Evolutionary conservation across 495 filamentous ascomycete genomes (phyloP), one percentile per base, ranked within the genome.

Genomic region (Xylaria nigripes): DNA sequence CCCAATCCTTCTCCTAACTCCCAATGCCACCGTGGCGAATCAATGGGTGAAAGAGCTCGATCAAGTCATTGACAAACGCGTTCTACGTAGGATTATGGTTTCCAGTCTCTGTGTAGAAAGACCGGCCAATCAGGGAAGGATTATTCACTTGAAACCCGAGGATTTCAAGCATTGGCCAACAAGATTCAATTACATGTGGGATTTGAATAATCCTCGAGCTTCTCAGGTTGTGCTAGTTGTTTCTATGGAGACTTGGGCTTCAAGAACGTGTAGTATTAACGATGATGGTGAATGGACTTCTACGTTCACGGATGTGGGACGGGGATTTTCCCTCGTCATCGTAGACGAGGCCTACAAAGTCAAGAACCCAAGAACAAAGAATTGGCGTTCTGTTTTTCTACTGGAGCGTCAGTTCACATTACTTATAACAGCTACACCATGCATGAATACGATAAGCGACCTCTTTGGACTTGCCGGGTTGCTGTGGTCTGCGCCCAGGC

Each of bases 341-440:
- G 61, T 64, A 0, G 63, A 66, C 22, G 63, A 64, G 25, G 63
- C 63, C 4, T 57, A 64, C 32, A 64, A 66, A 48, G 48, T 61
- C 6, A 56, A 56, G n/a, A 50, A 66, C 16, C 21, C 42, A 0
- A 6, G 15, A 0, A 64, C 63, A 0, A 41, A 40, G 3, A 56
- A 55, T 15, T 63, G 56, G 58, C 54, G 58, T 23, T 66, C 63
- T 0, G 49, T 66, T 15, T 36, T 50, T 21, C 40, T 64, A 0
- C 42, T 66, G 15, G 15, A 64, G 7, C 61, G 61, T 7, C 32
- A 61, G 4, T 64, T 56, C 44, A 64, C 61, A 4, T 56, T 66
- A 4, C 51, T 66, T 3, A 53, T 66, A 10, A 66, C 61, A 2
- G 63, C 63, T 0, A 66, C 61, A 7, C 63, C 63, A 3, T 63